phyloP scores from a whole-genome alignment of 2,329 filamentous ascomycete genomes.

The Acrocalymma vagum region DNA sequence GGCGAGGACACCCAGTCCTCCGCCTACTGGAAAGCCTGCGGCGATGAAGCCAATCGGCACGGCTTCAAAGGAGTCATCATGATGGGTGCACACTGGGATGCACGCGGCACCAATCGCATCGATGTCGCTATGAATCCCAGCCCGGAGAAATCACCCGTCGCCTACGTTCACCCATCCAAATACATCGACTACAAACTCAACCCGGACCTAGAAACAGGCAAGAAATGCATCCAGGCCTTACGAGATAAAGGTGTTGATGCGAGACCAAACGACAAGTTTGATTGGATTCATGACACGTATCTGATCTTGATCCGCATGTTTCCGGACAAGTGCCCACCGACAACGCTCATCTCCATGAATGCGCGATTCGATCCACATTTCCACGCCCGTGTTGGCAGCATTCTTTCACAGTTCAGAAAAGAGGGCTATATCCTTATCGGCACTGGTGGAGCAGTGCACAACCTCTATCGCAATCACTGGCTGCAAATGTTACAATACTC shows the following conservation, averaged over 20 bases:
- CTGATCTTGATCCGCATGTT: slow-evolving; percentile 76
- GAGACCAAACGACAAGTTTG: slow-evolving; percentile 63
- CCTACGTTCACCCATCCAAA: slow-evolving; percentile 72
- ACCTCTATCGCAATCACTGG: slow-evolving; percentile 74
- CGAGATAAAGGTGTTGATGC: slow-evolving; percentile 63
- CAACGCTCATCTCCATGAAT: slow-evolving; percentile 67
- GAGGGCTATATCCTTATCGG: slow-evolving; percentile 66
- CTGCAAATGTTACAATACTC: slow-evolving; percentile 68
- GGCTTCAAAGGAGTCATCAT: slow-evolving; percentile 71
- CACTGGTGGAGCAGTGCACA: slow-evolving; percentile 73
- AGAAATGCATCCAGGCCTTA: slow-evolving; percentile 61
- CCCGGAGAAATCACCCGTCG: slow-evolving; percentile 70
- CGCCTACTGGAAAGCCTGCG: slow-evolving; percentile 71
- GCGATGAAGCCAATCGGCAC: slow-evolving; percentile 67
- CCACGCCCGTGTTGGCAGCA: slow-evolving; percentile 65
- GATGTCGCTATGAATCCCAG: slow-evolving; percentile 68
- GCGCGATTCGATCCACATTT: slow-evolving; percentile 64
- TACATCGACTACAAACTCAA: slow-evolving; percentile 69
- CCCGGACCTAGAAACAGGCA: slow-evolving; percentile 64
- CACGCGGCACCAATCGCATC: slow-evolving; percentile 61
- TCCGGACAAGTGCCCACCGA: slow-evolving; percentile 69
- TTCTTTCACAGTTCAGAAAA: slow-evolving; percentile 63
- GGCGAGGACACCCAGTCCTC: slow-evolving; percentile 70
- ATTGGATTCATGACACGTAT: slow-evolving; percentile 79
- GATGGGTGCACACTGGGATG: slow-evolving; percentile 76